A percentile compares a stretch with the other conserved stretches of the same genome.
phyloP scores from a whole-genome alignment of 148 eudicot species.

The Cornus controversa region DNA sequence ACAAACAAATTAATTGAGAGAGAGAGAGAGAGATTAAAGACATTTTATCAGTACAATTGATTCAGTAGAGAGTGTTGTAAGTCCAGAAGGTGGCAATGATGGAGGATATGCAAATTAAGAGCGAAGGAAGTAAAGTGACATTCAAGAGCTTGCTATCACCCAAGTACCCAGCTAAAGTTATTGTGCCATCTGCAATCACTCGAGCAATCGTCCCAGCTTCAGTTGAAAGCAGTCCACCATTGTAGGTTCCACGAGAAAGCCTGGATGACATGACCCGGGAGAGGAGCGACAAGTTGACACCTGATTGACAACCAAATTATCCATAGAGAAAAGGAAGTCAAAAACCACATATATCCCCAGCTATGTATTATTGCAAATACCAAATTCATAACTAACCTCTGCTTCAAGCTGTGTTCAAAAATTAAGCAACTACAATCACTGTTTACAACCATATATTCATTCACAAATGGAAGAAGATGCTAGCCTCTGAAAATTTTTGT shows the following conservation, averaged over 20 bases:
- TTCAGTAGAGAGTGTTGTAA: constrained; percentile 74
- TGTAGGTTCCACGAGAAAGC: constrained; percentile 93
- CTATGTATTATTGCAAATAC: background rate
- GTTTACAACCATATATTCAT: background rate
- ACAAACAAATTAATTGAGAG: too few relatives aligned
- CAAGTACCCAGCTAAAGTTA: constrained; percentile 72
- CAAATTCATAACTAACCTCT: background rate
- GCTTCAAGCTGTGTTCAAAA: background rate
- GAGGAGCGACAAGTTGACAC: constrained; percentile 86
- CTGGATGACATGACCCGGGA: constrained; percentile 97
- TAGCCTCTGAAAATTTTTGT: too few relatives aligned
- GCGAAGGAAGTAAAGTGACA: constrained; percentile 72
- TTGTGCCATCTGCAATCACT: constrained; percentile 89
- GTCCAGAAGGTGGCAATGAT: constrained; percentile 81
- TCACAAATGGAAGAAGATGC: too few relatives aligned
- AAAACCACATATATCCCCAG: background rate
- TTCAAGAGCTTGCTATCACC: constrained; percentile 69
- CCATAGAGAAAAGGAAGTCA: background rate
- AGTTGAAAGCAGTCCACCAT: constrained; percentile 86
- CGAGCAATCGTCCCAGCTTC: constrained; percentile 97
- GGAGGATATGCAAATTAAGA: constrained; percentile 67
- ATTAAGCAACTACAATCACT: background rate
- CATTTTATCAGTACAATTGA: background rate
- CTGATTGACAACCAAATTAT: constrained; percentile 26
- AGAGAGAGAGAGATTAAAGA: background rate